These are phyloP conservation scores for Metschnikowia kofuensis DNA, from an alignment of 805 yeast genomes.

Conservation along the genomic window DNA sequence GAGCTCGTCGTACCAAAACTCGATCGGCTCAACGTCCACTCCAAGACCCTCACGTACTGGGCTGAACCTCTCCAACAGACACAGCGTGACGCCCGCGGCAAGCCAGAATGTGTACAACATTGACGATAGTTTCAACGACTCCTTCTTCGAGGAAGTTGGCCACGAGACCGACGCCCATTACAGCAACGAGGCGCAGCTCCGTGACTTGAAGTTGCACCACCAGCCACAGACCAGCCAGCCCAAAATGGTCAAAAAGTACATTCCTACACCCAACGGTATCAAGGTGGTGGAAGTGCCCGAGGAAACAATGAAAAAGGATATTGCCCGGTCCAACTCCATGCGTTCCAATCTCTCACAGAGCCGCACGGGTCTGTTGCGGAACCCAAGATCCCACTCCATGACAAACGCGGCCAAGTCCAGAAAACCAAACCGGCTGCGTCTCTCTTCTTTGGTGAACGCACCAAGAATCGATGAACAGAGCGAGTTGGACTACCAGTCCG, in stretches of 20 bases:
- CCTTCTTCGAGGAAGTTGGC: constrained; percentile 29
- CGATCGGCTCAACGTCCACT: constrained; percentile 8
- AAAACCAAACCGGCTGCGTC: constrained; percentile 13
- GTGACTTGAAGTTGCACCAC: constrained; percentile 32
- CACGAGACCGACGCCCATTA: constrained; percentile 18
- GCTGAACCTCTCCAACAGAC: constrained; percentile 9
- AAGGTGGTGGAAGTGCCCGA: constrained; percentile 67
- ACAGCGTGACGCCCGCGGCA: constrained; percentile 2
- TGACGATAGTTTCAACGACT: constrained; percentile 33
- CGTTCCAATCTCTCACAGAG: constrained; percentile 29
- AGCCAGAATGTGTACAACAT: constrained; percentile 16
- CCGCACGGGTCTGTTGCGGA: constrained; percentile 20
- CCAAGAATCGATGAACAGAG: constrained; percentile 18
- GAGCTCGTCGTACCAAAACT: constrained; percentile 13
- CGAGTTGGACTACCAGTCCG: constrained; percentile 17
- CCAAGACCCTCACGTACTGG: constrained; percentile 10
- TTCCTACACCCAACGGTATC: constrained; percentile 73
- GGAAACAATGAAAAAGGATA: constrained; percentile 35
- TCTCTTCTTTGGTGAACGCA: constrained; percentile 12
- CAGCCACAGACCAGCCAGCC: constrained; percentile 14
- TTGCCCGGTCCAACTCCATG: constrained; percentile 39
- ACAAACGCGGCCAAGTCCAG: constrained; percentile 10
- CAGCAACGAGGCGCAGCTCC: constrained; percentile 32
- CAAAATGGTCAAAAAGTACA: constrained; percentile 61
- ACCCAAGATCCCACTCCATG: constrained; percentile 26